A percentile compares a stretch with the other conserved stretches of the same genome.
Evolutionary conservation across 441 rosid species (phyloP).

Genomic region (Erodium trifolium): DNA sequence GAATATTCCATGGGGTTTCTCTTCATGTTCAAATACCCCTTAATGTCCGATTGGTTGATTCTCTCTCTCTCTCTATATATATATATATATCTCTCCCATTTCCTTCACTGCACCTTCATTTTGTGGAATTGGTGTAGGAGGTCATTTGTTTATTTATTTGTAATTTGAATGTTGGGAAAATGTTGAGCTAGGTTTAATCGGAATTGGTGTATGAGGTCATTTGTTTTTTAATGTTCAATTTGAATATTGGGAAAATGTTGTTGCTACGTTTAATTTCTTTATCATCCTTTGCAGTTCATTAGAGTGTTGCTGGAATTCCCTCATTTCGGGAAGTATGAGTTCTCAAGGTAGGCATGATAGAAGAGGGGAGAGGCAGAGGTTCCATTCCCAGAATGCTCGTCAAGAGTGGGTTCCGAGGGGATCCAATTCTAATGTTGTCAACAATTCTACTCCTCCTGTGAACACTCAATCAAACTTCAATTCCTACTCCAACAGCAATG

Average conservation of each 20-base stretch:
- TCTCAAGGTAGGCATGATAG: constrained; percentile 46
- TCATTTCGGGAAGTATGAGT: constrained; percentile 35
- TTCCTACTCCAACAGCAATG: constrained; percentile 19
- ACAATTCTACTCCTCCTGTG: constrained; percentile 4
- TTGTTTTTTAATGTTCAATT: neutral
- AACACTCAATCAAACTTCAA: constrained; percentile 20
- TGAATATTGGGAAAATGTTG: neutral
- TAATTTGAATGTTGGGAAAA: neutral
- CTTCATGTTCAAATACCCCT: neutral
- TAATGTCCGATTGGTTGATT: neutral
- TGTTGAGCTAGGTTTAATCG: constrained; percentile 11
- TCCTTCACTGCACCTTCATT: too few species aligned
- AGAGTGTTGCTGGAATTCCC: neutral
- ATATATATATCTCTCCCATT: too few species aligned
- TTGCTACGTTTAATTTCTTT: constrained; percentile 8
- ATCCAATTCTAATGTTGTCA: constrained; percentile 18
- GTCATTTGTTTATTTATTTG: neutral
- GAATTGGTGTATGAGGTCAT: too few species aligned
- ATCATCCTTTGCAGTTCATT: neutral
- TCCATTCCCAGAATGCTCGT: constrained; percentile 32
- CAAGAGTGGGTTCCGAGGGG: constrained; percentile 83
- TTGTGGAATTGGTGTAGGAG: neutral
- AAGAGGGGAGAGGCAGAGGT: constrained; percentile 42
- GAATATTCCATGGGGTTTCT: neutral
- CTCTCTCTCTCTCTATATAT: too few species aligned